Base-by-base conservation (phyloP, 2,329 filamentous ascomycete species). In the Parascedosporium putredinis region DNA sequence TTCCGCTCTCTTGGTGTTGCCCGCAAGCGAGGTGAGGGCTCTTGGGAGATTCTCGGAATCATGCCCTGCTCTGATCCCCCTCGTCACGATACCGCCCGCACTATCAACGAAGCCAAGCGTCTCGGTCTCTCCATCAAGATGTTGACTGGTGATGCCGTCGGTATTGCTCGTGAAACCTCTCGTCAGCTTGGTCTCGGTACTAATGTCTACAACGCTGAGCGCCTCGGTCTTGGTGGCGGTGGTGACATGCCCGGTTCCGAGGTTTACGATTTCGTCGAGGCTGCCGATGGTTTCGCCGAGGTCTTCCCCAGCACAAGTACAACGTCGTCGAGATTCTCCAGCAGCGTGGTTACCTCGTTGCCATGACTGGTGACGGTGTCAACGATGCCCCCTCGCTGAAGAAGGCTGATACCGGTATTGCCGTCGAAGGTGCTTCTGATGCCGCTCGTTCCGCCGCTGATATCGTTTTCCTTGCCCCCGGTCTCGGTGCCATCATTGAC, bases 351-450 rank as follows among this genome's bases (percentile, higher is more conserved):
- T 90, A 94, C 70, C 80, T 95, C 36, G 88, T 94, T 70, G 89
- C 88, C 66, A 95, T 95, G 89, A 95, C 88, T 69, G 88, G 88
- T 76, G 89, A 95, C 59, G 88, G 88, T 78, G 88, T 95, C 72
- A 95, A 95, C 71, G 88, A 95, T 69, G 88, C 88, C 56, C 87
- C 88, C 55, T 94, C 88, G 25, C 75, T 95, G 64, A 94, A 95
- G 75, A 94, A 90, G 75, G 88, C 88, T n/a, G 88, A 95, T 71
- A 94, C 88, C 61, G 89, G 89, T 76, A 95, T 95, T 72, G 89
- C 89, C 56, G 88, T 95, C 61, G 87, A 95, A 73, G 88, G 88
- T 73, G 83, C 89, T 54, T 93, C 88, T 24, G 89, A 95, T 65
- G 89, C 88, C 64, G 89, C 89, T 61, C 86, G 88, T 57, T 93